Base-by-base conservation (phyloP, 2,329 filamentous ascomycete genomes). In the Nemania abortiva region DNA sequence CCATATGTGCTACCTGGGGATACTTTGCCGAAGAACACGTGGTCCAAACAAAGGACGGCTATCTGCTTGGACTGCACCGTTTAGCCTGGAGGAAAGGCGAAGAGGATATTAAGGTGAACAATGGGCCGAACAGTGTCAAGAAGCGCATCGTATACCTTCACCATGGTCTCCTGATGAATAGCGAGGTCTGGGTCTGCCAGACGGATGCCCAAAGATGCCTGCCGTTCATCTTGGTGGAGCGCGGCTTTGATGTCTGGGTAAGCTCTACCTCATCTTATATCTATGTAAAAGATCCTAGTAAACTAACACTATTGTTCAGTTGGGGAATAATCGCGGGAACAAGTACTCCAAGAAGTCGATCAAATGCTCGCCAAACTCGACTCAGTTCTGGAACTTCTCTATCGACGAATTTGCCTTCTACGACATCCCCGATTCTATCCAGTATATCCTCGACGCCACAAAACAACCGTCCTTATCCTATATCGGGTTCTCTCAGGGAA, bases 331-430 rank as follows among this genome's bases (percentile, higher is more conserved):
- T 77, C 91, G 96, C 42, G 96, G 96, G 58, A 99, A 99, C 86
- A 99, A 99, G 79, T 99, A 99, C 82, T 97, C 94, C 54, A 99
- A 98, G 81, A 99, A 99, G 82, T 95, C 91, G 2, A 89, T 95
- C 60, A 87, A 91, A 68, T 85, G 86, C 71, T 91, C 93, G 0
- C 95, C 96, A 0, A 91, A 89, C 0, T 91, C 92, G 2, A 83
- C 87, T 45, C 86, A 89, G 15, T 99, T 99, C 80, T 99, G 96
- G 96, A 91, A 98, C 80, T 99, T 99, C 79, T 97, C 94, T 60
- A 98, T 99, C 78, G 96, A 99, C 79, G 93, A 99, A 78, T 99
- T 99, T 78, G 96, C 96, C 56, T 97, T 99, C 77, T 90, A 98
- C 79, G 96, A 99, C 79, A 98, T 99, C 68, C 96, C 96, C 1